These are phyloP conservation scores for Botryosphaeria agaves DNA, from an alignment of 2,329 filamentous ascomycete genomes.

Conservation along the genomic window DNA sequence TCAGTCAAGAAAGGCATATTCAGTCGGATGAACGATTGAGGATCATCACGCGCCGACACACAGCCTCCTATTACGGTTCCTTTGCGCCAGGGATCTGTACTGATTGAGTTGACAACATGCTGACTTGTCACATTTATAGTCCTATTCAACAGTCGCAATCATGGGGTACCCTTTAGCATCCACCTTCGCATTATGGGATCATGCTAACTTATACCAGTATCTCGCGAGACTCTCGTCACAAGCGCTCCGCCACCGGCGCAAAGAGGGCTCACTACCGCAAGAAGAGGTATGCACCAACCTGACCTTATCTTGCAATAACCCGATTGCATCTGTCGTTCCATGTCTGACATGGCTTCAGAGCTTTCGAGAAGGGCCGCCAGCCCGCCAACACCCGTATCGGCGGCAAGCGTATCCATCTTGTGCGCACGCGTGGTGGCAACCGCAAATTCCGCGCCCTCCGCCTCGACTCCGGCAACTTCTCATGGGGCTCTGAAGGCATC, in stretches of 20 bases:
- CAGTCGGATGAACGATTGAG: no score
- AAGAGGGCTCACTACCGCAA: slow-evolving; percentile 49
- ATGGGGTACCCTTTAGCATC: slow-evolving; percentile 29
- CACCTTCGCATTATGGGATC: slow-evolving; percentile 4
- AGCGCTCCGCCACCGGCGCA: slow-evolving; percentile 97
- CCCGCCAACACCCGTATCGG: slow-evolving; percentile 99
- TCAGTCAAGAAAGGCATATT: no score
- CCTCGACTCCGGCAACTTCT: slow-evolving; percentile 98
- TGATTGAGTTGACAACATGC: neutral
- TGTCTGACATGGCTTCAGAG: slow-evolving; percentile 56
- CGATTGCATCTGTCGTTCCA: slow-evolving; percentile 55
- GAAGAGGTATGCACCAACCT: slow-evolving; percentile 42
- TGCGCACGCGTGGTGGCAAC: slow-evolving; percentile 96
- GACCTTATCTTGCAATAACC: slow-evolving; percentile 58
- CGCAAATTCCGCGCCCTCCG: slow-evolving; percentile 98
- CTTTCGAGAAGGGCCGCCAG: slow-evolving; percentile 99
- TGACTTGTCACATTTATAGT: slow-evolving; percentile 5
- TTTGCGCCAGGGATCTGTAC: no score
- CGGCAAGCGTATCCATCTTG: slow-evolving; percentile 86
- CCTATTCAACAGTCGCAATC: slow-evolving; percentile 30
- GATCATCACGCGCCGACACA: no score
- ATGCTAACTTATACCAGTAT: slow-evolving; percentile 47
- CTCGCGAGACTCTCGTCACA: slow-evolving; percentile 99
- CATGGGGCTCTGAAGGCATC: slow-evolving; percentile 94
- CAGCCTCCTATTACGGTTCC: no score